phyloP scores from a whole-genome alignment of 1,284 basidiomycete species.

The Veloboletus limbatus region DNA sequence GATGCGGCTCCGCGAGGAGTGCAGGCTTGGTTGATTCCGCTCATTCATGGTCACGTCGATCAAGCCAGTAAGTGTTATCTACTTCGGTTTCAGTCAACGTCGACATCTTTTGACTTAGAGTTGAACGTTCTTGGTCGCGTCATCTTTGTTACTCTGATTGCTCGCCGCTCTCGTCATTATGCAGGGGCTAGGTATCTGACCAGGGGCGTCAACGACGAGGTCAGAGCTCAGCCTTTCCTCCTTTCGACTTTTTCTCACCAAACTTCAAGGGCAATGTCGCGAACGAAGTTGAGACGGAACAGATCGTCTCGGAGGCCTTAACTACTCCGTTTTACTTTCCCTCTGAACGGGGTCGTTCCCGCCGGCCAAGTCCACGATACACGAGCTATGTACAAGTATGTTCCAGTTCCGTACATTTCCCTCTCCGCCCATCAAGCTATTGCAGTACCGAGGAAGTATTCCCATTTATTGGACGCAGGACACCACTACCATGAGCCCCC shows the following conservation, averaged over 20 bases:
- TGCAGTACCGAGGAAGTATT: slow-evolving; percentile 89
- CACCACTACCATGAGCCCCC: slow-evolving; percentile 83
- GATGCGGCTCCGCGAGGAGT: slow-evolving; percentile 25
- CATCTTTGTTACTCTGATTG: slow-evolving; percentile 92
- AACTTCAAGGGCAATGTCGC: slow-evolving; percentile 89
- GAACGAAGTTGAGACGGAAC: slow-evolving; percentile 99
- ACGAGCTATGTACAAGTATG: slow-evolving; percentile 89
- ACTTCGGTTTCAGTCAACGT: not conserved
- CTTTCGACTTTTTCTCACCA: slow-evolving; percentile 1
- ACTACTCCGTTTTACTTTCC: slow-evolving; percentile 89
- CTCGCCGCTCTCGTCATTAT: slow-evolving; percentile 91
- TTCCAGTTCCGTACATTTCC: not conserved
- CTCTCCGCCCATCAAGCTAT: not conserved
- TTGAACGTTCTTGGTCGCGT: slow-evolving; percentile 88
- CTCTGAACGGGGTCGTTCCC: slow-evolving; percentile 34
- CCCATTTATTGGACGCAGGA: slow-evolving; percentile 98
- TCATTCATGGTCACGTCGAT: slow-evolving; percentile 96
- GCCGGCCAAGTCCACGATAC: slow-evolving; percentile 78
- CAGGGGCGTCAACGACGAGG: slow-evolving; percentile 91
- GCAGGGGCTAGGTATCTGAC: slow-evolving; percentile 96
- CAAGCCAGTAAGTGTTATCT: slow-evolving; percentile 80
- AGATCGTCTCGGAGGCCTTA: slow-evolving; percentile 93
- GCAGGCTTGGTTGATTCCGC: slow-evolving; percentile 81
- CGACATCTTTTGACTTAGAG: slow-evolving; percentile 51
- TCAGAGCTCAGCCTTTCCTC: slow-evolving; percentile 26